Evolutionary conservation across 805 yeast species (phyloP), one percentile per base, ranked within the genome.

Genomic region (Komagataella pastoris): DNA sequence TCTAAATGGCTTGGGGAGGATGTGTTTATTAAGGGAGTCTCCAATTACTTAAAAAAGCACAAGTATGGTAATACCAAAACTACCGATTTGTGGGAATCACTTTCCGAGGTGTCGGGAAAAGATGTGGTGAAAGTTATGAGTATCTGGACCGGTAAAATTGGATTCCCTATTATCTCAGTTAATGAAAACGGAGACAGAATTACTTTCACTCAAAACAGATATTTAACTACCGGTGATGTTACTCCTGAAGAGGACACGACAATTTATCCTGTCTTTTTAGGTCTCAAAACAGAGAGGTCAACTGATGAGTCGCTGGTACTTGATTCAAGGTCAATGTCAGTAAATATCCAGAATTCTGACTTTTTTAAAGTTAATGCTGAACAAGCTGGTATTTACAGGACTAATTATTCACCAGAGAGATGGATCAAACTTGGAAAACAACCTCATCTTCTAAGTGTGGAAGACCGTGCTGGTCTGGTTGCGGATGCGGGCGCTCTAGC

Each of bases 1-100:
- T 79, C 88, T 47, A 77, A 76, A 59, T 84, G 88, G 84, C 73
- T 85, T 57, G 91, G 91, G 50, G 90, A 80, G 64, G 88, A 84
- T 56, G 75, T 71, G 30, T 85, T 85, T 66, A 77, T 85, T 58
- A 81, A 80, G 63, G 93, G 95, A 66, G 93, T 86, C 24, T 80
- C 93, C 19, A 74, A 77, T 60, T 86, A 86, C 65, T 75, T 86
- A 67, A 81, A 81, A 65, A 80, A 77, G 61, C 90, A 85, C 66
- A 77, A 80, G 58, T 86, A 83, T 73, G 84, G 87, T 47, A 86
- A 86, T 67, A 86, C 95, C 44, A 69, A 77, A 56, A 85, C 95
- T 45, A 74, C 79, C 48, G 91, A 85, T 62, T 73, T 86, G 60
- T 86, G 95, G 95, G 77, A 73, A 56, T 80, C 89, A 40, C 71